Evolutionary conservation across 2,329 filamentous ascomycete genomes (phyloP).

Genomic region (Arthrobotrys entomopaga): DNA sequence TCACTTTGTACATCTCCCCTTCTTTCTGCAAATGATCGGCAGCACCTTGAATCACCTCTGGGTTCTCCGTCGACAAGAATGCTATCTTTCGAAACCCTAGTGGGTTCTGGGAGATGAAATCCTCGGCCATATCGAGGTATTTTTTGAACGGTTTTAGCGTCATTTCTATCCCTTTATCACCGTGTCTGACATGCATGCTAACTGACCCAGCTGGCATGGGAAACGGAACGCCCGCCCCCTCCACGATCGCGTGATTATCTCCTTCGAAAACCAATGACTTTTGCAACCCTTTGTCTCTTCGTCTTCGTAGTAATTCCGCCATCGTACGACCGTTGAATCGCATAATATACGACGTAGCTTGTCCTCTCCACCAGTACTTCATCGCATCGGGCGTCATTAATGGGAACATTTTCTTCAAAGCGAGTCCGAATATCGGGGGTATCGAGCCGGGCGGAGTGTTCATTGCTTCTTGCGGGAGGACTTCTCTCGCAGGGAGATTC

Average conservation of each 20-base stretch:
- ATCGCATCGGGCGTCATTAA: constrained; percentile 56
- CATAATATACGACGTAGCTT: constrained; percentile 57
- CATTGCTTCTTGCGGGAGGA: constrained; percentile 38
- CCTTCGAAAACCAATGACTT: constrained; percentile 36
- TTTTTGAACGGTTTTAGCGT: constrained; percentile 51
- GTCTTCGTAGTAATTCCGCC: constrained; percentile 37
- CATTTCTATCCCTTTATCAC: constrained; percentile 57
- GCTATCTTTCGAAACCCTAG: constrained; percentile 54
- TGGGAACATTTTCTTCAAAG: constrained; percentile 43
- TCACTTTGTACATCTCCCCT: constrained; percentile 36
- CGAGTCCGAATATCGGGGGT: constrained; percentile 53
- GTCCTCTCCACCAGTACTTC: constrained; percentile 58
- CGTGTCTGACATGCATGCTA: constrained; percentile 58
- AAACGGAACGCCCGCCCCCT: constrained; percentile 54
- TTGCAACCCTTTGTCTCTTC: constrained; percentile 29
- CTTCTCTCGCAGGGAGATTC: constrained; percentile 30
- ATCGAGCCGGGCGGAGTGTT: constrained; percentile 42
- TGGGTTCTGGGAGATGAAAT: constrained; percentile 56
- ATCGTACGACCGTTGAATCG: constrained; percentile 56
- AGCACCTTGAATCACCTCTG: constrained; percentile 53
- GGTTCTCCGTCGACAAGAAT: constrained; percentile 58
- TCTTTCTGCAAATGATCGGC: constrained; percentile 43
- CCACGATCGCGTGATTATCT: constrained; percentile 19
- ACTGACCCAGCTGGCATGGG: constrained; percentile 56
- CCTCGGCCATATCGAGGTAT: constrained; percentile 53